Percentiles rank a stretch among this genome's conserved stretches.
These are phyloP conservation scores for Atkinsonella texensis DNA, from an alignment of 2,329 filamentous ascomycete genomes.

Conservation along the genomic window DNA sequence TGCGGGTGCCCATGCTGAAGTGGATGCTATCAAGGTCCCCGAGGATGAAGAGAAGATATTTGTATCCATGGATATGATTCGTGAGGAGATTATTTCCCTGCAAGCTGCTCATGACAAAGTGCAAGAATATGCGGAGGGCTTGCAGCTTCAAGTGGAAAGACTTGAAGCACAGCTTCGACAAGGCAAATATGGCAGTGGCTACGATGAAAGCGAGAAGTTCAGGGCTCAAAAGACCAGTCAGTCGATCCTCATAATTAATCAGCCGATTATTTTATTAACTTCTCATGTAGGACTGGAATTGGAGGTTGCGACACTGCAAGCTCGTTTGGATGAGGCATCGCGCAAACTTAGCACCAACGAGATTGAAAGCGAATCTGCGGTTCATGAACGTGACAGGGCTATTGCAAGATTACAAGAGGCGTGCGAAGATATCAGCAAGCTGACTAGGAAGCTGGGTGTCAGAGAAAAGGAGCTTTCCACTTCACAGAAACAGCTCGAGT, in stretches of 20 bases:
- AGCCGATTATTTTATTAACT: constrained; percentile 9
- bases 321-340: constrained; percentile 49
- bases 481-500: constrained; percentile 29
- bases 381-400: constrained; percentile 53
- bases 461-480: constrained; percentile 31
- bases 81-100: constrained; percentile 42
- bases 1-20: constrained; percentile 28
- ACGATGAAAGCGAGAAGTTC: constrained; percentile 32
- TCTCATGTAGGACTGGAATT: constrained; percentile 40
- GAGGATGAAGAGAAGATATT: constrained; percentile 46
- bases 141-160: constrained; percentile 38
- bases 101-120: constrained; percentile 45
- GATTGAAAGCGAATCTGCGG: constrained; percentile 49
- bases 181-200: constrained; percentile 30
- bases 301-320: constrained; percentile 46
- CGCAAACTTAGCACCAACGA: constrained; percentile 50
- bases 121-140: constrained; percentile 39
- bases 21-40: constrained; percentile 38
- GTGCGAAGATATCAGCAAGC: constrained; percentile 43
- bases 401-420: constrained; percentile 50
- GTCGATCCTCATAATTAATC: constrained; percentile 15
- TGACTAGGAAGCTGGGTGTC: constrained; percentile 29
- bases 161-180: constrained; percentile 37
- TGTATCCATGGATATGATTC: constrained; percentile 50
- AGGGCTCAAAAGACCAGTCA: constrained; percentile 44